phyloP scores from a whole-genome alignment of 331 rosid species.

The Malus hybrid region DNA sequence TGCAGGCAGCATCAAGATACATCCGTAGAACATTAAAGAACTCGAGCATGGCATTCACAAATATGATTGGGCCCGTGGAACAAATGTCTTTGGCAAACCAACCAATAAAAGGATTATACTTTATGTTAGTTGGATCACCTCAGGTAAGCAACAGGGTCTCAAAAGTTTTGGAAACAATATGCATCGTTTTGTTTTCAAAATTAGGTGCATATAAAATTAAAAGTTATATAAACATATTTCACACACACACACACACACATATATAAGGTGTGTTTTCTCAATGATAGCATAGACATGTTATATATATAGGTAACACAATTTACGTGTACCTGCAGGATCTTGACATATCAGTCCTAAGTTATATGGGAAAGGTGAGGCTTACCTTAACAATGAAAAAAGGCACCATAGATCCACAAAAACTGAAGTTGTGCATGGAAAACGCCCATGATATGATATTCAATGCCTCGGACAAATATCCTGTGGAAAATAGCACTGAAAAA shows the following conservation, averaged over 20 bases:
- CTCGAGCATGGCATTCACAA: neutral
- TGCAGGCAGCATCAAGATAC: neutral
- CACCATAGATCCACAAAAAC: slow-evolving; percentile 27
- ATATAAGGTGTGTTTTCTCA: no score
- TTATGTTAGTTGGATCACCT: neutral
- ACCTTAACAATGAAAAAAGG: slow-evolving; percentile 30
- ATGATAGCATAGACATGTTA: no score
- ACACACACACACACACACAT: no score
- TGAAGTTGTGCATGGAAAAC: slow-evolving; percentile 21
- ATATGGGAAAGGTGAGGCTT: slow-evolving; percentile 37
- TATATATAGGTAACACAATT: neutral
- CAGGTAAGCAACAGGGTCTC: neutral
- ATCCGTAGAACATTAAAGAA: neutral
- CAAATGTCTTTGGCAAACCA: neutral
- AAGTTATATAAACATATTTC: no score
- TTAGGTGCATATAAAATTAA: no score
- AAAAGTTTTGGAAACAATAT: no score
- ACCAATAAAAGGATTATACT: neutral
- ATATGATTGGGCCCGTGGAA: neutral
- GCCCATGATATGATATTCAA: slow-evolving; percentile 19
- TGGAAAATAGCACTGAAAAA: no score
- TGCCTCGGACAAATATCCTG: slow-evolving; percentile 1
- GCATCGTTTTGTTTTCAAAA: no score
- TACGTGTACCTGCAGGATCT: slow-evolving; percentile 28
- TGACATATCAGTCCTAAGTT: slow-evolving; percentile 34